Percentiles rank a stretch among this genome's conserved stretches.
These are phyloP conservation scores for Aspergillus phoenicis DNA, from an alignment of 2,329 filamentous ascomycete genomes.

Conservation along the genomic window DNA sequence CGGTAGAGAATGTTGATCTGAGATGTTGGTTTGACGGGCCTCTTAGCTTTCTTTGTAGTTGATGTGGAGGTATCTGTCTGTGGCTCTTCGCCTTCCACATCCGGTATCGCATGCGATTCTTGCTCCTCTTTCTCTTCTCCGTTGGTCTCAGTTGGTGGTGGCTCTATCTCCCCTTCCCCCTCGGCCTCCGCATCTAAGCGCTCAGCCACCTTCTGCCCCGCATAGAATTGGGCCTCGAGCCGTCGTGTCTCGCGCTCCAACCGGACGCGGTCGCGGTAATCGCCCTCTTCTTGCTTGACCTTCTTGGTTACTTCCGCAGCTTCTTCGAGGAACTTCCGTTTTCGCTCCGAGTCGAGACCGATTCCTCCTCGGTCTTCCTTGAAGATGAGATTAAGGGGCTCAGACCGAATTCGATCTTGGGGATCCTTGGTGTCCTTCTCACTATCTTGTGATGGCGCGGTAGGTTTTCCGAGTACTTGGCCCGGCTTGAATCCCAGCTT, in stretches of 20 bases:
- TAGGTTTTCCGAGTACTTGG: constrained; percentile 69
- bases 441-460: constrained; percentile 33
- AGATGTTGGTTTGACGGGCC: constrained; percentile 56
- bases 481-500: constrained; percentile 88
- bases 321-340: constrained; percentile 70
- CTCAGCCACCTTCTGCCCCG: constrained; percentile 82
- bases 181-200: constrained; percentile 64
- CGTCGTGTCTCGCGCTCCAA: constrained; percentile 69
- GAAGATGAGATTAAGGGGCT: constrained; percentile 74
- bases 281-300: constrained; percentile 65
- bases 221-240: constrained; percentile 69
- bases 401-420: constrained; percentile 51
- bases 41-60: constrained; percentile 16
- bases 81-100: constrained; percentile 16
- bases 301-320: constrained; percentile 61
- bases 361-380: constrained; percentile 83
- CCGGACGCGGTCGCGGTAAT: constrained; percentile 72
- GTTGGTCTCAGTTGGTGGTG: neutral
- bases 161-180: constrained; percentile 25
- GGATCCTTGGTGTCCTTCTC: constrained; percentile 15
- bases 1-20: constrained; percentile 79
- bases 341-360: constrained; percentile 79
- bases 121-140: constrained; percentile 1
- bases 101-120: constrained; percentile 13
- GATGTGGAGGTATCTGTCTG: constrained; percentile 5